These are phyloP conservation scores for Trametes gibbosa DNA, from an alignment of 768 basidiomycete species.

Conservation along the genomic window DNA sequence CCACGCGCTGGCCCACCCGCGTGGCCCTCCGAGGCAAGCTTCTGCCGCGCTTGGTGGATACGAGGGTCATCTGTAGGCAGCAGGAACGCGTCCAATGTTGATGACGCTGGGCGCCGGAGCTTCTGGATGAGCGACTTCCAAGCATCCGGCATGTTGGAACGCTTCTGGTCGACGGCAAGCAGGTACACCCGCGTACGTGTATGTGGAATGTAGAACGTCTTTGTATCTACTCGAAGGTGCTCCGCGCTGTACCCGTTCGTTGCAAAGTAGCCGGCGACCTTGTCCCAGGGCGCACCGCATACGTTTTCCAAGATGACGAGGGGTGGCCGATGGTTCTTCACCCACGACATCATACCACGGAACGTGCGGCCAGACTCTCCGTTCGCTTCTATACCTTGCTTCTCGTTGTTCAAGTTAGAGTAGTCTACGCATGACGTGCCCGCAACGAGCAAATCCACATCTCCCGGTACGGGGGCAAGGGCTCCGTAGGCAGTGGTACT, in stretches of 20 bases:
- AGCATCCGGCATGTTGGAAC: constrained; percentile 55
- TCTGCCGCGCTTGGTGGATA: constrained; percentile 85
- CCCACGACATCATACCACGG: constrained; percentile 93
- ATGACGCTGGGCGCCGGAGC: constrained; percentile 80
- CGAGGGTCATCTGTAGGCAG: constrained; percentile 88
- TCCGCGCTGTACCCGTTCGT: constrained; percentile 73
- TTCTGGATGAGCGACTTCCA: constrained; percentile 68
- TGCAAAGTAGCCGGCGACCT: constrained; percentile 74
- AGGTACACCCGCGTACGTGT: constrained; percentile 91
- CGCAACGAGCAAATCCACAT: constrained; percentile 87
- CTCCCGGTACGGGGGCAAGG: constrained; percentile 79
- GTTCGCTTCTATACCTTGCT: constrained; percentile 83
- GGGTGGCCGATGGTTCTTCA: constrained; percentile 79
- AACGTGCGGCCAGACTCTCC: constrained; percentile 95
- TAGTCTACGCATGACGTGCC: constrained; percentile 98
- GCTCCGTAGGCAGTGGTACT: constrained; percentile 94
- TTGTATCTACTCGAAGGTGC: constrained; percentile 73
- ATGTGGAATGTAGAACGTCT: constrained; percentile 91
- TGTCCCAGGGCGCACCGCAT: constrained; percentile 82
- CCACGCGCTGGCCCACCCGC: constrained; percentile 67
- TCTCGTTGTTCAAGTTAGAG: constrained; percentile 91
- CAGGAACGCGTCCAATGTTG: constrained; percentile 89
- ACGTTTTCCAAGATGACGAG: constrained; percentile 96
- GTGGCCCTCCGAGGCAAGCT: constrained; percentile 69
- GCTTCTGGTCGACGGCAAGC: constrained; percentile 67